These are phyloP conservation scores for Colletotrichum scovillei DNA, from an alignment of 2,329 filamentous ascomycete genomes.

Conservation along the genomic window DNA sequence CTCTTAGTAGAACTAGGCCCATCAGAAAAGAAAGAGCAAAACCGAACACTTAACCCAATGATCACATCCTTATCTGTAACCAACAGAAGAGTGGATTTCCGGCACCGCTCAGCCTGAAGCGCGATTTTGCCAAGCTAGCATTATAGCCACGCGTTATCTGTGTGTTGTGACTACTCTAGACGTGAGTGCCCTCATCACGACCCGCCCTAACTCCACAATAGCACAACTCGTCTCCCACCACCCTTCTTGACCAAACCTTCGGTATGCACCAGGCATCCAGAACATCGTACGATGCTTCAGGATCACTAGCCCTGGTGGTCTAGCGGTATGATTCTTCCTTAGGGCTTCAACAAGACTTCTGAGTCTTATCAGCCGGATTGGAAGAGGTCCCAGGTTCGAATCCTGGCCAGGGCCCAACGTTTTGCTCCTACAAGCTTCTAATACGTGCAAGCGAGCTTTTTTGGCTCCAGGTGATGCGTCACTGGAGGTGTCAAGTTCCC, in stretches of 20 bases:
- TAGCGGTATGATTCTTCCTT: conserved; percentile 6
- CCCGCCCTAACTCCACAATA: background rate
- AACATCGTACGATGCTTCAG: background rate
- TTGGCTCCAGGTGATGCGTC: background rate
- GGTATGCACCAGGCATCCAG: background rate
- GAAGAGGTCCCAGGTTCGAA: background rate
- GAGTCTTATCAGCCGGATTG: background rate
- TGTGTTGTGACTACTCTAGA: no score
- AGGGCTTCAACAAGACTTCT: background rate
- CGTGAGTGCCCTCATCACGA: background rate
- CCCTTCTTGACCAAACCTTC: background rate
- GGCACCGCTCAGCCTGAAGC: no score
- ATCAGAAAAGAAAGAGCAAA: no score
- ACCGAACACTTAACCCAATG: no score
- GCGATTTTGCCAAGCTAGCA: background rate
- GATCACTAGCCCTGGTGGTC: background rate
- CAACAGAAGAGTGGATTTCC: no score
- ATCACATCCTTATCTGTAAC: no score
- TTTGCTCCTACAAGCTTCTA: background rate
- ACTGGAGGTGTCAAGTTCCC: no score
- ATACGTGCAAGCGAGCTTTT: background rate
- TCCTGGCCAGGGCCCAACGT: background rate
- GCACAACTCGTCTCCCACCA: background rate
- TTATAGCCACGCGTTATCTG: background rate
- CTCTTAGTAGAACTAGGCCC: no score